Evolutionary conservation across 805 yeast species (phyloP), one percentile per base, ranked within the genome.

Genomic region (Hanseniaspora mollemarum): DNA sequence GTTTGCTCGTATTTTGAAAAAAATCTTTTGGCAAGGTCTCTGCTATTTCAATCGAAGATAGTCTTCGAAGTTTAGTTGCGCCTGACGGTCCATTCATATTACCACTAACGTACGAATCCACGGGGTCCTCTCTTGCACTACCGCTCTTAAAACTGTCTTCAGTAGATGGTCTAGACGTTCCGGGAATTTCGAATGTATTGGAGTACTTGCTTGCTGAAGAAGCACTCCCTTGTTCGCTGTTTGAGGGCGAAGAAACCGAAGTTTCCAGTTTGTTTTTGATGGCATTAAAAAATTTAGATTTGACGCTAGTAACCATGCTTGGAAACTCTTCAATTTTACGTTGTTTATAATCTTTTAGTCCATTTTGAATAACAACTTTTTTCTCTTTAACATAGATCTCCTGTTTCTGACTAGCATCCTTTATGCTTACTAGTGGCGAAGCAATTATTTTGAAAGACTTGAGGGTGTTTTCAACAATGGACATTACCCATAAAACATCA

Each of bases 21-120:
- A 22, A 51, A 19, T 51, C 46, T 15, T 45, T 44, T 3, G 53
- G 53, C 19, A 51, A 24, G 5, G 26, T 18, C 5, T 31, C 38
- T 9, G 53, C 53, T 19, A 51, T 24, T 15, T 44, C 53, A 40
- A 48, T 48, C 4, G 45, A 32, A 2, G 50, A 38, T 0, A 46
- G 22, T n/a, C 29, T 19, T 5, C 37, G 41, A 12, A 35, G 16
- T n/a, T 15, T 24, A 8, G 13, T 35, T 12, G 19, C 26, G 15
- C 25, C 40, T 16, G 29, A 24, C 12, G n/a, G 19, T 10, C 33
- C 33, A n/a, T 24, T 15, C 16, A 5, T 7, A 13, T 10, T 32
- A 10, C n/a, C 16, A 32, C 4, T 15, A 32, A 10, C n/a, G 12
- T 32, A 6, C n/a, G 31, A 28, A 28, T 32, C 16, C 4, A 10